Conservation (phyloP, 441 rosid genomes). For the Sinapis alba region DNA sequence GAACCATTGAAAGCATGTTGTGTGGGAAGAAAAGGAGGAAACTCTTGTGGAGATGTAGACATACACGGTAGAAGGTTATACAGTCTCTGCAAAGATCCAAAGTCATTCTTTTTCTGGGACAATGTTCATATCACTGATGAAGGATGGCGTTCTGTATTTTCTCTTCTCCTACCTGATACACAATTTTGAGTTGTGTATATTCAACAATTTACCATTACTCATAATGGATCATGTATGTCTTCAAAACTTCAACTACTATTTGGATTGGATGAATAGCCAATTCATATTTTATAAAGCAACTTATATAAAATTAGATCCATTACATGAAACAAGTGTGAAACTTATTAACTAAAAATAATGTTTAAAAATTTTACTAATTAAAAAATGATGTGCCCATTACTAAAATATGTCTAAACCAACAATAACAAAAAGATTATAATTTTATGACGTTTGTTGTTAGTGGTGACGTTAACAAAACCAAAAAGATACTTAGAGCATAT, state of each 20-base stretch:
- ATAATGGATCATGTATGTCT: background rate
- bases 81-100: slow-evolving; percentile 56
- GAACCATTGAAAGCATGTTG: slow-evolving; percentile 80
- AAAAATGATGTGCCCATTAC: background rate
- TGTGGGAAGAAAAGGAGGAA: slow-evolving; percentile 36
- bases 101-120: slow-evolving; percentile 78
- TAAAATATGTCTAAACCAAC: no score
- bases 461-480: no score
- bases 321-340: background rate
- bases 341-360: no score
- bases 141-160: slow-evolving; percentile 40
- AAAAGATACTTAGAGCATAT: no score
- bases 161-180: slow-evolving; percentile 28
- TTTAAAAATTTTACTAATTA: no score
- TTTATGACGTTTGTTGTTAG: background rate
- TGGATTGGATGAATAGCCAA: background rate
- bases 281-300: background rate
- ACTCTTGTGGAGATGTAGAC: slow-evolving; percentile 56
- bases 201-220: background rate
- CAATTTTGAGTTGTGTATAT: background rate
- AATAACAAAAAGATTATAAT: no score
- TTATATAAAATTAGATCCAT: background rate
- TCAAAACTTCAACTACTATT: background rate
- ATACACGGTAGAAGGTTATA: slow-evolving; percentile 50
- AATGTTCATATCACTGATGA: slow-evolving; percentile 59